Evolutionary conservation across 2,329 filamentous ascomycete genomes (phyloP).

Genomic region (Xylaria sp.): DNA sequence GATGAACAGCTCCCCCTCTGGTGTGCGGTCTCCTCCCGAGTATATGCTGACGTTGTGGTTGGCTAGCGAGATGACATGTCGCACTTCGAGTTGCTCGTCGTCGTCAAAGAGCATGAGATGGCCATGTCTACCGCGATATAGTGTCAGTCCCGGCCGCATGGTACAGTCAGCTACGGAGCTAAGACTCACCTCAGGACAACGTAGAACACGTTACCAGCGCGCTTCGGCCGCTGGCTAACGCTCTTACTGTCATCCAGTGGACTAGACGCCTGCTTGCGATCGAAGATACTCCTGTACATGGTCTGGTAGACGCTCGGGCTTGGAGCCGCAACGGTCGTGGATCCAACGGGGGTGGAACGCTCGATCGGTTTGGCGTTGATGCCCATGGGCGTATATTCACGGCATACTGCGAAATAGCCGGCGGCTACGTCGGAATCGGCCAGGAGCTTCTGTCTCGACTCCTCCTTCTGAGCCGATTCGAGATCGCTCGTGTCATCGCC

Average conservation of each 20-base stretch:
- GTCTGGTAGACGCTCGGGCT: constrained; percentile 97
- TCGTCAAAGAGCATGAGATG: constrained; percentile 99
- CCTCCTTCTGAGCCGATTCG: constrained; percentile 70
- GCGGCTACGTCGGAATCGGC: constrained; percentile 83
- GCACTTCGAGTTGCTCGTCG: constrained; percentile 92
- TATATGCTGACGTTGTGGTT: constrained; percentile 89
- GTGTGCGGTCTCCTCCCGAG: constrained; percentile 79
- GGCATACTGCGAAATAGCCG: constrained; percentile 94
- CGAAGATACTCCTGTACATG: constrained; percentile 97
- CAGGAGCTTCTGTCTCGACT: constrained; percentile 64
- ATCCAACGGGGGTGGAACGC: constrained; percentile 81
- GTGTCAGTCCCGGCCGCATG: constrained; percentile 14
- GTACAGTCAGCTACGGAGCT: constrained; percentile 36
- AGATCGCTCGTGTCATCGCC: constrained; percentile 74
- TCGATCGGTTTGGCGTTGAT: constrained; percentile 94
- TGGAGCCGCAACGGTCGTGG: constrained; percentile 77
- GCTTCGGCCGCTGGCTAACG: constrained; percentile 66
- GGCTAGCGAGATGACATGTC: constrained; percentile 92
- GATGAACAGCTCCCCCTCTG: constrained; percentile 94
- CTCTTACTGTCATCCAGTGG: constrained; percentile 61
- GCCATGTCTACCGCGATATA: constrained; percentile 73
- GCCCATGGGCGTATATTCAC: constrained; percentile 90
- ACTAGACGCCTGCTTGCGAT: constrained; percentile 70
- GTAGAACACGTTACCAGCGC: constrained; percentile 89
- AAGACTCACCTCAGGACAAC: constrained; percentile 80